Conservation (phyloP, 164 flowering plant genomes). For the Macadamia integrifolia region DNA sequence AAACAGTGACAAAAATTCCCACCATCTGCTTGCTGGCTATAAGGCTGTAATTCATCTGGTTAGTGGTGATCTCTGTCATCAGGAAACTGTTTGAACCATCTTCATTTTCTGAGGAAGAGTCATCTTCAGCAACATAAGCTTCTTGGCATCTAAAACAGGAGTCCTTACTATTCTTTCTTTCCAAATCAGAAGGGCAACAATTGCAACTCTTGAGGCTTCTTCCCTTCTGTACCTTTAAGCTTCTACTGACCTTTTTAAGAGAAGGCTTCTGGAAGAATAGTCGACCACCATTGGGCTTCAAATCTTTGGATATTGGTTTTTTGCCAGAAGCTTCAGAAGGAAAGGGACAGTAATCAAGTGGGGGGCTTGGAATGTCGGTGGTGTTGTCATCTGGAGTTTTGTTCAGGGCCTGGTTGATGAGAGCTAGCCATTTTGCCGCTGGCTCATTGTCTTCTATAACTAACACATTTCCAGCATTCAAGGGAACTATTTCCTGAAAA, state of each 20-base stretch:
- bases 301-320: constrained; percentile 14
- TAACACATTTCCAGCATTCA: constrained; percentile 88
- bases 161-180: constrained; percentile 45
- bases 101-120: constrained; percentile 54
- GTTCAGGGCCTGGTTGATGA: constrained; percentile 69
- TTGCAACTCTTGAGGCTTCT: constrained; percentile 62
- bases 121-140: constrained; percentile 25
- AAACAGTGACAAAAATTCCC: constrained; percentile 69
- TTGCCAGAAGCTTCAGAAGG: constrained; percentile 16
- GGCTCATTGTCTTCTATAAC: constrained; percentile 81
- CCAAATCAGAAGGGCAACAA: constrained; percentile 48
- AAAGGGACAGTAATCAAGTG: constrained; percentile 11
- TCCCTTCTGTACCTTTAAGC: constrained; percentile 45
- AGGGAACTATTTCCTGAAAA: constrained; percentile 89
- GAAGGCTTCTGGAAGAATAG: constrained; percentile 56
- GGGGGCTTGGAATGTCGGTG: constrained; percentile 5
- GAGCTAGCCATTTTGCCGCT: constrained; percentile 68
- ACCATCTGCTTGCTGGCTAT: constrained; percentile 81
- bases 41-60: constrained; percentile 48
- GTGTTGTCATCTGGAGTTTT: constrained; percentile 13
- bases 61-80: constrained; percentile 10
- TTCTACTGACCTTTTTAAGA: constrained; percentile 50
- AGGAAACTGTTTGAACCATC: constrained; percentile 30
- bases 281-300: constrained; percentile 24
- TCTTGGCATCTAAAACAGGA: constrained; percentile 54